Percentiles rank a stretch among this genome's conserved stretches.
phyloP scores from a whole-genome alignment of 2,329 filamentous ascomycete species.

The Pseudopyricularia javanii region DNA sequence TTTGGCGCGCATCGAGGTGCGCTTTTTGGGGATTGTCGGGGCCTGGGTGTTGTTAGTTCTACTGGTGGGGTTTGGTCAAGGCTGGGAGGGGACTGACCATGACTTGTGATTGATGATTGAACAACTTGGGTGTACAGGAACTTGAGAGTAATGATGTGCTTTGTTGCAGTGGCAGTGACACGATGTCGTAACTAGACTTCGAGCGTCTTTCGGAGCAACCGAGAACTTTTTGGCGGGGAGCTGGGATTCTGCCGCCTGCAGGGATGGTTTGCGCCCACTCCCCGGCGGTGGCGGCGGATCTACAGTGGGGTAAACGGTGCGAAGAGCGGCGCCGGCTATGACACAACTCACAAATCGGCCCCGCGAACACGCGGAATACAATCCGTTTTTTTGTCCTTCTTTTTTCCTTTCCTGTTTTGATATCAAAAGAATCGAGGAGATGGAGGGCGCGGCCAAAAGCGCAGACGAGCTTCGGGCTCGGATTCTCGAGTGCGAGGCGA shows the following conservation, averaged over 20 bases:
- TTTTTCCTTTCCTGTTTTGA: too few relatives aligned
- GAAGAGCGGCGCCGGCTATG: too few relatives aligned
- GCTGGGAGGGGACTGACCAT: conserved; percentile 1
- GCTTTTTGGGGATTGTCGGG: conserved; percentile 9
- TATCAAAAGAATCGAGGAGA: conserved; percentile 9
- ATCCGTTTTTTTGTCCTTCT: too few relatives aligned
- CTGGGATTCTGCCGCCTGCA: not conserved
- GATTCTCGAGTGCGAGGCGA: conserved; percentile 33
- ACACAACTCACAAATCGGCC: too few relatives aligned
- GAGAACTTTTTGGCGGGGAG: conserved; percentile 3
- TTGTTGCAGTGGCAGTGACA: not conserved
- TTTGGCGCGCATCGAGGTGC: conserved; percentile 26
- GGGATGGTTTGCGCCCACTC: not conserved
- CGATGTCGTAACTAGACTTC: not conserved
- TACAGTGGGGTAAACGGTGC: too few relatives aligned
- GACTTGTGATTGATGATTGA: not conserved
- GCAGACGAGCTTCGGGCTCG: conserved; percentile 27
- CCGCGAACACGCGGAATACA: too few relatives aligned
- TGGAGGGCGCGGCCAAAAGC: conserved; percentile 20
- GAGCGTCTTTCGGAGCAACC: not conserved
- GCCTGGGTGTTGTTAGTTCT: conserved; percentile 7
- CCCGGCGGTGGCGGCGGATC: too few relatives aligned
- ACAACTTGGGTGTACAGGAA: not conserved
- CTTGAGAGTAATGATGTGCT: not conserved
- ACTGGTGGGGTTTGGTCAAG: not conserved